Conservation (phyloP, 2,329 filamentous ascomycete genomes). For the Colletotrichum tropicicola region DNA sequence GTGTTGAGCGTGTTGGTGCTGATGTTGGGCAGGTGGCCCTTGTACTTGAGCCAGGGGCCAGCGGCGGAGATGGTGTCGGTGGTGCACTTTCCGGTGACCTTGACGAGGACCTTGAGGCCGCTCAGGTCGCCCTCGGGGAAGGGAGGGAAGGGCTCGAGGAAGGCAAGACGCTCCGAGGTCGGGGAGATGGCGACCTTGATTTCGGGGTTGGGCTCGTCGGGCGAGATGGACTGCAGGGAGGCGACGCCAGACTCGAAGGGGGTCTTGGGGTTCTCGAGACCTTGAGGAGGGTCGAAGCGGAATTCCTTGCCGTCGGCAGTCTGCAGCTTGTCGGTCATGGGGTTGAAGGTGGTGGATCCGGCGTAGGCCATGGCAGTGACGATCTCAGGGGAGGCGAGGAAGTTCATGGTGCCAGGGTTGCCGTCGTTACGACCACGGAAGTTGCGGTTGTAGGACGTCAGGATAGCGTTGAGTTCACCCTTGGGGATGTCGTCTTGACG, state of each 20-base stretch:
- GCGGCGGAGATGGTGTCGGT: constrained; percentile 98
- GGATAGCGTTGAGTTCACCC: constrained; percentile 90
- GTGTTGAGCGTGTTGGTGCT: constrained; percentile 97
- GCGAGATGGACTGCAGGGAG: constrained; percentile 76
- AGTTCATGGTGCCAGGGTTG: constrained; percentile 98
- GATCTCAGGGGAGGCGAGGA: constrained; percentile 94
- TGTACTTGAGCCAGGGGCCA: constrained; percentile 98
- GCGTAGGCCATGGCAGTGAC: constrained; percentile 97
- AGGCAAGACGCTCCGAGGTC: constrained; percentile 87
- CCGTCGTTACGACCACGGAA: constrained; percentile 97
- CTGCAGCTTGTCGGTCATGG: constrained; percentile 84
- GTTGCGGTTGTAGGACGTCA: constrained; percentile 98
- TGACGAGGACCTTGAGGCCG: constrained; percentile 88
- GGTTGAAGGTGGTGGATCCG: constrained; percentile 94
- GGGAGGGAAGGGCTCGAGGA: constrained; percentile 87
- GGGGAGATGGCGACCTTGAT: constrained; percentile 83
- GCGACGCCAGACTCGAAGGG: constrained; percentile 83
- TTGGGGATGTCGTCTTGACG: constrained; percentile 86
- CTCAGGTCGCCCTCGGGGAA: constrained; percentile 82
- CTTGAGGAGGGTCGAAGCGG: constrained; percentile 83
- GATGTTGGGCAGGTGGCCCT: constrained; percentile 98
- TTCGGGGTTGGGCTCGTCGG: constrained; percentile 64
- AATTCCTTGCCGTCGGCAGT: constrained; percentile 85
- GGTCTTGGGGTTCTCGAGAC: constrained; percentile 67
- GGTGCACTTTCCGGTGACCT: constrained; percentile 97